Evolutionary conservation across 2,329 filamentous ascomycete species (phyloP), one percentile per base, ranked within the genome.

Genomic region (Colletotrichum gloeosporioides): DNA sequence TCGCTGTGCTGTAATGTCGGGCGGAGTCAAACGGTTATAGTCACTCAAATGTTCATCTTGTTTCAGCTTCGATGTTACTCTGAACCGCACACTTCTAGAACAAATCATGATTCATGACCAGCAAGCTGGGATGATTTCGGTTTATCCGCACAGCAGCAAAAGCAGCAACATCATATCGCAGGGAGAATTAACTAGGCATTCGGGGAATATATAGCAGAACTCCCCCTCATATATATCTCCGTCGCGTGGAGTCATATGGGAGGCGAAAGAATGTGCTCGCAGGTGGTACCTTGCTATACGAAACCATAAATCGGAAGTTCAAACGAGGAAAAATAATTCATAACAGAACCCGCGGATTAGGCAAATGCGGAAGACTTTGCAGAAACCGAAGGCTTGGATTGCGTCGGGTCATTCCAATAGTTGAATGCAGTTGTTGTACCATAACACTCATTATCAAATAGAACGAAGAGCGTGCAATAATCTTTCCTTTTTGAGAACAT

Each of bases 21-120:
- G 18, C 9, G 5, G 1, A 12, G 39, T 49, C 1, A 49, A n/a
- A 6, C 1, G 1, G 18, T 10, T n/a, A 5, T 12, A n/a, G 39
- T n/a, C 55, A 22, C 55, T 59, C 25, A 18, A 27, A 85, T 85
- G 6, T 86, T 84, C 22, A 84, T 84, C 31, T 18, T 16, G 7
- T 59, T 22, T 13, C 16, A 18, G 55, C 27, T 31, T 27, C 22
- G 3, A 31, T 6, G 2, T 59, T 16, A 16, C 16, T 31, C 25
- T 9, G 55, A 59, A 27, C 25, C 15, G 27, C 55, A 12, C 18
- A 8, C 55, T 29, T 27, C 55, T 18, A 59, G 13, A 29, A 12
- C 16, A 59, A 59, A 18, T 29, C 55, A 31, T 16, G 13, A 29
- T n/a, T n/a, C n/a, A n/a, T n/a, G n/a, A n/a, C 27, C 55, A 59